These are phyloP conservation scores for Zopfia rhizophila DNA, from an alignment of 2,329 filamentous ascomycete genomes.

Conservation along the genomic window DNA sequence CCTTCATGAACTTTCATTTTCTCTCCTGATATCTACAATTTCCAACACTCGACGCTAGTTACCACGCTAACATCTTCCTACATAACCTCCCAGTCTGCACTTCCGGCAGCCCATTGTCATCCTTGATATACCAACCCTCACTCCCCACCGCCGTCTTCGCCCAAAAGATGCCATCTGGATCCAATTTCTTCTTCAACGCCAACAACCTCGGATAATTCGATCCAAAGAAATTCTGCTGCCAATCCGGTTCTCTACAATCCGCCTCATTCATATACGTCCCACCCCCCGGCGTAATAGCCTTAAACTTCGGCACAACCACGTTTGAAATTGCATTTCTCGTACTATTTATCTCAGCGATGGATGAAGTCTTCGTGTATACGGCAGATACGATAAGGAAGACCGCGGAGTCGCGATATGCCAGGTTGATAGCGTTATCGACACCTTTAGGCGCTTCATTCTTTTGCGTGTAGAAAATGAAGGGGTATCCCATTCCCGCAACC, in stretches of 20 bases:
- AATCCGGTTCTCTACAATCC: slow-evolving; percentile 35
- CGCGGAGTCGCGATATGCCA: slow-evolving; percentile 35
- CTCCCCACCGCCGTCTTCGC: slow-evolving; percentile 45
- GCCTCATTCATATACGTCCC: slow-evolving; percentile 43
- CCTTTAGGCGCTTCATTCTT: slow-evolving; percentile 26
- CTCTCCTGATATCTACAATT: no score
- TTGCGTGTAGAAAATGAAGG: no score
- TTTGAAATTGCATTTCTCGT: background rate
- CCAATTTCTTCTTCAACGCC: slow-evolving; percentile 38
- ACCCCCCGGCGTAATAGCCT: slow-evolving; percentile 33
- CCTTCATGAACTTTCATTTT: no score
- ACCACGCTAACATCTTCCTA: no score
- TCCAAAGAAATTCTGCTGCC: slow-evolving; percentile 41
- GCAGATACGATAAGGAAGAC: slow-evolving; percentile 36
- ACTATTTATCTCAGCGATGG: background rate
- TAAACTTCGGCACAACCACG: background rate
- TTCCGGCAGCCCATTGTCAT: slow-evolving; percentile 41
- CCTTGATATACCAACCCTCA: slow-evolving; percentile 47
- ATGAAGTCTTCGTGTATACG: no score
- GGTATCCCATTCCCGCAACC: no score
- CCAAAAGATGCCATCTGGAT: slow-evolving; percentile 49
- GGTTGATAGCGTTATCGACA: slow-evolving; percentile 37
- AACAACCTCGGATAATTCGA: slow-evolving; percentile 37
- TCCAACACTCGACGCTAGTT: no score
- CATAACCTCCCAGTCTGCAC: slow-evolving; percentile 51